phyloP scores from a whole-genome alignment of 208 protist genomes.

The Crithidia bombi region DNA sequence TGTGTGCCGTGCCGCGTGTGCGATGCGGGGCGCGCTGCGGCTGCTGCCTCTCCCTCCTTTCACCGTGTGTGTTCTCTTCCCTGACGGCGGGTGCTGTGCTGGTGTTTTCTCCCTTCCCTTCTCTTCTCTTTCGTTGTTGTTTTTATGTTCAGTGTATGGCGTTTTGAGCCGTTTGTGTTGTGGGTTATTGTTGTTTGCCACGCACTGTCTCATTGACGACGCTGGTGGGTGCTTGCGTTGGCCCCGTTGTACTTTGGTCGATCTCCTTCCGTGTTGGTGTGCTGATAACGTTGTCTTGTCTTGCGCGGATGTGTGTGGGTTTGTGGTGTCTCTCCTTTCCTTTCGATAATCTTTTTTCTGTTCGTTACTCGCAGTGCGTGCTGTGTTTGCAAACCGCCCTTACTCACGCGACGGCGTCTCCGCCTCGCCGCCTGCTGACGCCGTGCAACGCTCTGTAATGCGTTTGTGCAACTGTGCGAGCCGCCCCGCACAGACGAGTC shows the following conservation, averaged over 20 bases:
- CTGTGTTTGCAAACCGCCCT: neutral
- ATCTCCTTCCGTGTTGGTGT: neutral
- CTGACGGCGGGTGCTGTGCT: neutral
- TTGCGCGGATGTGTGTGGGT: neutral
- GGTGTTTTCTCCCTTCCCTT: conserved; percentile 19
- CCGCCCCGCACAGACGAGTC: too few species aligned
- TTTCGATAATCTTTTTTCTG: neutral
- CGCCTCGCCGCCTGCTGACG: neutral
- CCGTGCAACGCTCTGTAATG: neutral
- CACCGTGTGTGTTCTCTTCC: too few species aligned
- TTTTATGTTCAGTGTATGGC: neutral
- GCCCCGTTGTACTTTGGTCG: neutral
- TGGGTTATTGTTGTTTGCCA: neutral
- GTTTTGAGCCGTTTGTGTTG: conserved; percentile 6
- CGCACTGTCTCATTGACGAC: neutral
- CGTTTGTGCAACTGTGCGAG: too few species aligned
- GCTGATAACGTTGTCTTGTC: neutral
- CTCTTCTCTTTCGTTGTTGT: conserved; percentile 19
- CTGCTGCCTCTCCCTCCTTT: neutral
- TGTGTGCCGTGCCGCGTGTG: neutral
- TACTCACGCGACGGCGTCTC: neutral
- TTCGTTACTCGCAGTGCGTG: neutral
- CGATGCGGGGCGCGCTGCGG: neutral
- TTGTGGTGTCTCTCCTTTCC: neutral
- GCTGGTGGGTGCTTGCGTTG: conserved; percentile 4